Evolutionary conservation across 2,329 filamentous ascomycete species (phyloP).

Genomic region (Aspergillus sp.): DNA sequence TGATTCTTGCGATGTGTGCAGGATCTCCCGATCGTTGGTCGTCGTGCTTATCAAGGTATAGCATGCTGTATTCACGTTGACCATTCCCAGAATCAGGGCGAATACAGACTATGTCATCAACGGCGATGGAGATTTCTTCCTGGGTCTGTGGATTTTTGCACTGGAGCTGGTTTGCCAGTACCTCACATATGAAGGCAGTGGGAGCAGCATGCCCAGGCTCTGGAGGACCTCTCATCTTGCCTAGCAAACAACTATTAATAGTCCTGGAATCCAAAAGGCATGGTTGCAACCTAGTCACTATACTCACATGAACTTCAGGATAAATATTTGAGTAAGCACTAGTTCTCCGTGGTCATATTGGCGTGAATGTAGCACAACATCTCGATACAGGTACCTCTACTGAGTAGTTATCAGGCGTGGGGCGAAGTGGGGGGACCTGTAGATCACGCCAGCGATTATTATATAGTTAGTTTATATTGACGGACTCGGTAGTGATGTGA

Average conservation of each 20-base stretch:
- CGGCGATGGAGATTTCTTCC: constrained; percentile 9
- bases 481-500: too few species aligned
- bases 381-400: too few species aligned
- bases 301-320: too few species aligned
- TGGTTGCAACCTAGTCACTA: too few species aligned
- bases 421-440: too few species aligned
- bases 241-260: neutral
- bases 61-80: constrained; percentile 10
- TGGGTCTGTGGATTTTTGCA: constrained; percentile 10
- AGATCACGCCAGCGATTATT: too few species aligned
- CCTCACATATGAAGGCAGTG: constrained; percentile 2
- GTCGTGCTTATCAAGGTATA: constrained; percentile 14
- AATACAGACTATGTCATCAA: constrained; percentile 20
- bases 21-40: constrained; percentile 1
- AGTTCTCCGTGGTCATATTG: too few species aligned
- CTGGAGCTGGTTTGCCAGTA: constrained; percentile 9
- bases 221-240: neutral
- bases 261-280: too few species aligned
- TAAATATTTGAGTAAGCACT: too few species aligned
- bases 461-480: too few species aligned
- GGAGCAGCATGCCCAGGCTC: neutral
- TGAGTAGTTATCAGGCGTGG: too few species aligned
- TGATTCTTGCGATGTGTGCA: constrained; percentile 6
- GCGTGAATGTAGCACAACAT: too few species aligned
- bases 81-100: constrained; percentile 5